Conservation (phyloP, 768 basidiomycete species). For the Boletus speciosus region DNA sequence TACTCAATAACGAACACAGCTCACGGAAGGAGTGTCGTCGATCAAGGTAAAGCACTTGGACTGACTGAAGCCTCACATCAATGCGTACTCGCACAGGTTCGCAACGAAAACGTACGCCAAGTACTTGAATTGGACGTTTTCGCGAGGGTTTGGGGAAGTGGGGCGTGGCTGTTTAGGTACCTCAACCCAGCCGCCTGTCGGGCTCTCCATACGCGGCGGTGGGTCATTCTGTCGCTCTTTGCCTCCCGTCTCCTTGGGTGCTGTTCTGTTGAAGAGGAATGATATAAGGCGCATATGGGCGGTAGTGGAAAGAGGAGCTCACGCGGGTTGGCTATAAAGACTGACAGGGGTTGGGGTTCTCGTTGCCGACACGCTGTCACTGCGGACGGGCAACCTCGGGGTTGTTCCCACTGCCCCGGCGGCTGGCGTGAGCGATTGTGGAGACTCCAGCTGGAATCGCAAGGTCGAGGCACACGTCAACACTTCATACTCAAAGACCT, state of each 20-base stretch:
- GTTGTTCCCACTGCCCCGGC: not conserved
- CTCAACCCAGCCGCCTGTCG: slow-evolving; percentile 8
- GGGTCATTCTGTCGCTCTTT: not conserved
- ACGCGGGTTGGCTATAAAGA: not conserved
- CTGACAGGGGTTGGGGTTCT: not conserved
- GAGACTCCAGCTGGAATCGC: slow-evolving; percentile 10
- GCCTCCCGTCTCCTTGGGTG: not conserved
- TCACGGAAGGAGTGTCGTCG: slow-evolving; percentile 22
- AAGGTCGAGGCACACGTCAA: slow-evolving; percentile 17
- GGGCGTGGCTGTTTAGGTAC: slow-evolving; percentile 7
- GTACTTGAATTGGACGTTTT: slow-evolving; percentile 16
- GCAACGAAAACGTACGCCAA: slow-evolving; percentile 13
- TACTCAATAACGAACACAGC: not conserved
- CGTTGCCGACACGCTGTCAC: not conserved
- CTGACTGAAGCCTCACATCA: slow-evolving; percentile 11
- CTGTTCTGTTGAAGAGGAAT: not conserved
- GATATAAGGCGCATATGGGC: not conserved
- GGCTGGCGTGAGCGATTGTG: not conserved
- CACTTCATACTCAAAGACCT: slow-evolving; percentile 24
- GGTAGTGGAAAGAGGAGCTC: slow-evolving; percentile 3
- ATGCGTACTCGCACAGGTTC: not conserved
- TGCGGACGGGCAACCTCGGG: not conserved
- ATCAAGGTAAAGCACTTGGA: slow-evolving; percentile 22
- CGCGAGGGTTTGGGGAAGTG: slow-evolving; percentile 6
- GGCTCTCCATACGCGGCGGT: slow-evolving; percentile 9